Evolutionary conservation across 1,284 basidiomycete species (phyloP).

Genomic region (Cutaneotrichosporon cyanovorans): DNA sequence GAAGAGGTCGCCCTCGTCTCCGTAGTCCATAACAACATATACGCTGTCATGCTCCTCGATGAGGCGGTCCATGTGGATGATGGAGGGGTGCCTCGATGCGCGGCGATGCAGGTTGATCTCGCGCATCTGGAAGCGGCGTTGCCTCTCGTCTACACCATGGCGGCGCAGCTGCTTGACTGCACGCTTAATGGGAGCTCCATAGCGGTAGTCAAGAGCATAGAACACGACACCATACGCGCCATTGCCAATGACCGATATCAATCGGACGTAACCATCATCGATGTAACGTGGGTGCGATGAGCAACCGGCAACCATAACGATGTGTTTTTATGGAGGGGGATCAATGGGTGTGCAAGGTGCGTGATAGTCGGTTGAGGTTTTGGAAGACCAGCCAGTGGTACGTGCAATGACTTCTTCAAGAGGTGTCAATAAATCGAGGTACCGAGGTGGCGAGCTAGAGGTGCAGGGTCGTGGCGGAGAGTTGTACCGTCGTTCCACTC

Average conservation of each 20-base stretch:
- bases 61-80: slow-evolving; percentile 82
- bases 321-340: neutral
- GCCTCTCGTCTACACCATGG: slow-evolving; percentile 59
- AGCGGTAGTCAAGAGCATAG: slow-evolving; percentile 62
- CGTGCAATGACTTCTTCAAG: neutral
- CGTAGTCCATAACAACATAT: slow-evolving; percentile 60
- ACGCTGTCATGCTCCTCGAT: slow-evolving; percentile 59
- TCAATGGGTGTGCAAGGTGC: too few species aligned
- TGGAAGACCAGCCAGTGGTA: neutral
- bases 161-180: slow-evolving; percentile 82
- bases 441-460: neutral
- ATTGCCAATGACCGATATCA: slow-evolving; percentile 82
- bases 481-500: neutral
- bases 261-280: slow-evolving; percentile 71
- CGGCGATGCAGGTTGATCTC: slow-evolving; percentile 58
- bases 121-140: slow-evolving; percentile 66
- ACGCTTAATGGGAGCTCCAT: slow-evolving; percentile 51
- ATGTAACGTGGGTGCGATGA: slow-evolving; percentile 47
- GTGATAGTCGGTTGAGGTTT: neutral
- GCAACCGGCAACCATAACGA: slow-evolving; percentile 11
- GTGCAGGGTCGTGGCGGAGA: neutral
- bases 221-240: slow-evolving; percentile 97
- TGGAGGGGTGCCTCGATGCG: slow-evolving; percentile 63
- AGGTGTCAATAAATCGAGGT: neutral
- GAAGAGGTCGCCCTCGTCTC: slow-evolving; percentile 87